Base-by-base conservation (phyloP, 768 basidiomycete species). In the Boletus fagicola region DNA sequence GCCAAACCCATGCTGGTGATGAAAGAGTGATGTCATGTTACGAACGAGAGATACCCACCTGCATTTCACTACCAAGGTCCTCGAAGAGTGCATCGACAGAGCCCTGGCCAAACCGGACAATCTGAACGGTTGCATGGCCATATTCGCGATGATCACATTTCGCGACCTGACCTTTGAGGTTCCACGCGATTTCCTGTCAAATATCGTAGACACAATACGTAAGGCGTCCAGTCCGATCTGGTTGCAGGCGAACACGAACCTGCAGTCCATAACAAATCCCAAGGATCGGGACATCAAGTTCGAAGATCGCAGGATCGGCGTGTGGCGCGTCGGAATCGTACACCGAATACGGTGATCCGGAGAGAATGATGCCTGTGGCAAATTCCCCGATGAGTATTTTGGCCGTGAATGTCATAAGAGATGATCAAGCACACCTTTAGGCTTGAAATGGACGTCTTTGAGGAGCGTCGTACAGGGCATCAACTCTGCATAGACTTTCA, bases 261-360 rank as follows among this genome's bases (percentile, higher is more conserved):
- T 97, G 94, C 15, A 98, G 80, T 26, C 97, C 97, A 73, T 98
- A 98, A 72, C 97, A 99, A 56, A 98, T 98, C 22, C 97, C 97
- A 15, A 99, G 80, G 50, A 99, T 86, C 4, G 97, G 96, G 2
- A 98, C 86, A 24, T 87, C 92, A 10, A 91, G 81, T 44, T 87
- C 83, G 65, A 93, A 98, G 11, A 98, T 86, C 16, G 82, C 88
- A 18, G 94, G 91, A 74, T 99, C 96, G 33, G 93, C 94, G 60
- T 94, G 94, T 24, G 97, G 96, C 5, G 97, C 87, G 61, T 86
- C 95, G 30, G 82, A 73, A 62, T 95, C 97, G 73, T 98, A 98
- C 20, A 98, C 97, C 33, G 96, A 98, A 76, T 96, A 98, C 0
- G 97, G 97, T 1, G 97, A 98, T 43, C 97, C 97, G 39, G 95